These are phyloP conservation scores for Xylaria sp. DNA, from an alignment of 2,329 filamentous ascomycete species.

Conservation along the genomic window DNA sequence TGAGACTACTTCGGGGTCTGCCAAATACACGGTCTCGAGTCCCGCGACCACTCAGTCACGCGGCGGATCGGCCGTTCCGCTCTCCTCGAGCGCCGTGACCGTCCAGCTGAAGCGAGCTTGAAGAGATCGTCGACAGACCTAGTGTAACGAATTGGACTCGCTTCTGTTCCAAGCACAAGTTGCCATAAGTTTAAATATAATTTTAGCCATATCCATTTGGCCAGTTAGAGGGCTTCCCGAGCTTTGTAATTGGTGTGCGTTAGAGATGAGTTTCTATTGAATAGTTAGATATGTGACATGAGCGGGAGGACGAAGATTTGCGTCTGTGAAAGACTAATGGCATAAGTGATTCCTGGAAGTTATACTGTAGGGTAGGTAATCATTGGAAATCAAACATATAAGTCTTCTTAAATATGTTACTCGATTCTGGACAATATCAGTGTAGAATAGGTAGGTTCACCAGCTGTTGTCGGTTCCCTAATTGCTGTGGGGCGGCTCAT, in stretches of 20 bases:
- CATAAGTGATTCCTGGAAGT: not conserved
- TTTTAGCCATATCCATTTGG: too few relatives aligned
- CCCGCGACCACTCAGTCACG: slow-evolving; percentile 39
- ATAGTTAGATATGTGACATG: not conserved
- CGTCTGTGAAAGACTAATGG: not conserved
- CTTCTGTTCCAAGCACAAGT: not conserved
- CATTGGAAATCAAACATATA: not conserved
- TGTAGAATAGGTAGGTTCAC: too few relatives aligned
- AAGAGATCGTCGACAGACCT: not conserved
- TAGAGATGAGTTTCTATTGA: not conserved
- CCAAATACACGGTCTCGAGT: slow-evolving; percentile 42
- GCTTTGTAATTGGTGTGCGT: not conserved
- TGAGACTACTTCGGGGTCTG: slow-evolving; percentile 45
- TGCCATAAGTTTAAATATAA: not conserved
- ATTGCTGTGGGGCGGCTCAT: not conserved
- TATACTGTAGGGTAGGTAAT: not conserved
- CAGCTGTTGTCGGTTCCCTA: not conserved
- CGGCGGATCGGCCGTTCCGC: slow-evolving; percentile 46
- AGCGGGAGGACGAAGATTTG: not conserved
- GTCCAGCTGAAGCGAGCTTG: slow-evolving; percentile 36
- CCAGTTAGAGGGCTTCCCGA: not conserved
- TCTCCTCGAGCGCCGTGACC: slow-evolving; percentile 40
- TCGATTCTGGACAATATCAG: too few relatives aligned
- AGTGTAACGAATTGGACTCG: not conserved
- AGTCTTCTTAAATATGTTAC: too few relatives aligned